phyloP scores from a whole-genome alignment of 495 filamentous ascomycete species.

The Tirmania nivea region DNA sequence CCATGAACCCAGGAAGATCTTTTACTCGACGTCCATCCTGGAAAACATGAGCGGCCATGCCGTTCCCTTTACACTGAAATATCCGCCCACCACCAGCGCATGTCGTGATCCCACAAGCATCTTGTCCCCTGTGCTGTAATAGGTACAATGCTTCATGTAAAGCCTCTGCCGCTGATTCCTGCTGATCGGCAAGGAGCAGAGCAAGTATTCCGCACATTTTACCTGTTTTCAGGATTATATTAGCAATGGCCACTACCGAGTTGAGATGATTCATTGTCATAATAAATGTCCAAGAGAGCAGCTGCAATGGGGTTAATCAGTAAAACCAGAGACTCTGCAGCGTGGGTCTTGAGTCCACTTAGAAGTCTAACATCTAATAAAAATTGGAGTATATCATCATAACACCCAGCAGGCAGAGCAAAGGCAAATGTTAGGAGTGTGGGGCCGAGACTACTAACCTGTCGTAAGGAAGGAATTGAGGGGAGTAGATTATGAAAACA shows the following conservation, averaged over 20 bases:
- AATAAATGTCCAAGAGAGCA: background rate
- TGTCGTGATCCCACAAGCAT: constrained; percentile 75
- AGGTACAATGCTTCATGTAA: constrained; percentile 80
- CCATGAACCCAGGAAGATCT: constrained; percentile 77
- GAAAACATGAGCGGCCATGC: constrained; percentile 78
- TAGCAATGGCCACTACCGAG: constrained; percentile 3
- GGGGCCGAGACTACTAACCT: background rate
- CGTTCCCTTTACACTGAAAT: constrained; percentile 80
- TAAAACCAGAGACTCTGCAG: background rate
- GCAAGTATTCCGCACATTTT: constrained; percentile 77
- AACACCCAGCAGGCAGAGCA: background rate
- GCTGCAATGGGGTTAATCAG: background rate
- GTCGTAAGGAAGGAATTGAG: background rate
- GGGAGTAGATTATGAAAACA: background rate
- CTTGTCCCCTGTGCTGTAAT: constrained; percentile 69
- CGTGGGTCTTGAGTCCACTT: constrained; percentile 13
- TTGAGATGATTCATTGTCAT: too few relatives aligned
- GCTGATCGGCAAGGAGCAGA: constrained; percentile 48
- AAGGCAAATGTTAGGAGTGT: background rate
- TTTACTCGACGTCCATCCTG: constrained; percentile 49
- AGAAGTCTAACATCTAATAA: constrained; percentile 27
- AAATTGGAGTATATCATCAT: constrained; percentile 14
- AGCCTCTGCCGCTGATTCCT: constrained; percentile 42
- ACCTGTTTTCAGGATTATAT: background rate
- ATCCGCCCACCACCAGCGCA: constrained; percentile 60